Evolutionary conservation across 805 yeast species (phyloP).

Genomic region (Candida hungchunana): DNA sequence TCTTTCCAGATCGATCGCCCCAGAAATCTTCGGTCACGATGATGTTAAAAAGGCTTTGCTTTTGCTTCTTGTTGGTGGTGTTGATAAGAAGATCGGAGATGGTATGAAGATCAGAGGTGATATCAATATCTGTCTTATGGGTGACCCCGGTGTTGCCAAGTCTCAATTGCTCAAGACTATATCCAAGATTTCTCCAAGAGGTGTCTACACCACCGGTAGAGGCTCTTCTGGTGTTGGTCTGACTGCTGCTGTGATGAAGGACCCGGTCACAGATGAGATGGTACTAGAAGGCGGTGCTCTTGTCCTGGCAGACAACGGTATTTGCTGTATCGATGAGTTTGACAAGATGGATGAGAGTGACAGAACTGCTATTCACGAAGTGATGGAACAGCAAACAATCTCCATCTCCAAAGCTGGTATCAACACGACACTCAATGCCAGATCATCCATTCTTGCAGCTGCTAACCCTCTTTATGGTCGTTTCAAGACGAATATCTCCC

Average conservation of each 20-base stretch:
- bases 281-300: slow-evolving; percentile 97
- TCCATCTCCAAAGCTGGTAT: slow-evolving; percentile 97
- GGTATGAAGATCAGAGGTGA: slow-evolving; percentile 98
- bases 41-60: slow-evolving; percentile 91
- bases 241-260: slow-evolving; percentile 98
- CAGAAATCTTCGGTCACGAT: slow-evolving; percentile 91
- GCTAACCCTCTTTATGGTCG: slow-evolving; percentile 98
- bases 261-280: slow-evolving; percentile 99
- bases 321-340: slow-evolving; percentile 98
- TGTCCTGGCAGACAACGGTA: slow-evolving; percentile 94
- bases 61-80: slow-evolving; percentile 88
- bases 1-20: slow-evolving; percentile 88
- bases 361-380: slow-evolving; percentile 97
- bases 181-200: slow-evolving; percentile 90
- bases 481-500: slow-evolving; percentile 84
- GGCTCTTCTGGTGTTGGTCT: slow-evolving; percentile 99
- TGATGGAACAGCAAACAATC: slow-evolving; percentile 98
- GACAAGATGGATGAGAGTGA: slow-evolving; percentile 98
- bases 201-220: slow-evolving; percentile 96
- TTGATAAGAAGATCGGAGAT: slow-evolving; percentile 89
- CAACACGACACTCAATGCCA: slow-evolving; percentile 90
- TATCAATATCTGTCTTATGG: slow-evolving; percentile 93
- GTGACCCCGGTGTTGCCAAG: slow-evolving; percentile 99
- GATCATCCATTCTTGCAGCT: slow-evolving; percentile 94
- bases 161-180: slow-evolving; percentile 92